phyloP scores from a whole-genome alignment of 805 yeast genomes.

The Cyberlindnera meyerae region DNA sequence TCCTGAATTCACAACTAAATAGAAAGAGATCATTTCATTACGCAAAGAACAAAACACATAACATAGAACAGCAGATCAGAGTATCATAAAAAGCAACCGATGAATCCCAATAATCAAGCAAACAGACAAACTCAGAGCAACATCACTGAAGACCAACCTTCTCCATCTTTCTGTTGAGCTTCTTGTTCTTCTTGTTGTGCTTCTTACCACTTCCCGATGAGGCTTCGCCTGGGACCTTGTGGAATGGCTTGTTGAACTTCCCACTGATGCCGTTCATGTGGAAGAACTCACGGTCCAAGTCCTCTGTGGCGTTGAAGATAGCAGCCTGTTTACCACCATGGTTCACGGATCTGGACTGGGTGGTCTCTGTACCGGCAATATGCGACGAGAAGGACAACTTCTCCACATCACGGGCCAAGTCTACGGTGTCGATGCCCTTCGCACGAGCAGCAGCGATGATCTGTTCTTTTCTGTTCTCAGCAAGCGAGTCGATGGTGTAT shows the following conservation, averaged over 20 bases:
- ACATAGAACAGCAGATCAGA: too few relatives aligned
- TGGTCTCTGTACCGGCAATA: constrained; percentile 44
- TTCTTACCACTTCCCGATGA: constrained; percentile 50
- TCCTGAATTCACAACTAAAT: too few relatives aligned
- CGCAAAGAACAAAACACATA: too few relatives aligned
- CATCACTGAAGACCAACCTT: constrained; percentile 6
- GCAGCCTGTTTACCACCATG: constrained; percentile 86
- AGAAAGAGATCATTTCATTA: too few relatives aligned
- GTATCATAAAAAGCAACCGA: too few relatives aligned
- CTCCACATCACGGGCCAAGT: constrained; percentile 63
- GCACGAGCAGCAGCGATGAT: constrained; percentile 54
- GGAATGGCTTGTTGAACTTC: constrained; percentile 67
- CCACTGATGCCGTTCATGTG: constrained; percentile 62
- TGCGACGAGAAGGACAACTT: constrained; percentile 78
- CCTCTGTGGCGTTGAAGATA: constrained; percentile 70
- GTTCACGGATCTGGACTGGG: constrained; percentile 47
- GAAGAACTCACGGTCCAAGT: constrained; percentile 84
- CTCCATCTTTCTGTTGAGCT: constrained; percentile 16
- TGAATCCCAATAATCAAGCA: too few relatives aligned
- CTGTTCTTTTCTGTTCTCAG: constrained; percentile 72
- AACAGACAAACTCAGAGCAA: not conserved
- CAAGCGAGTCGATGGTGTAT: constrained; percentile 59
- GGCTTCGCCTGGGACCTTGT: constrained; percentile 40
- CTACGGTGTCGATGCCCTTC: constrained; percentile 51
- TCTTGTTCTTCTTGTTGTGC: constrained; percentile 73